Conservation (phyloP, 371 early-diverging fungal genomes). For the Rhizopus arrhizus region DNA sequence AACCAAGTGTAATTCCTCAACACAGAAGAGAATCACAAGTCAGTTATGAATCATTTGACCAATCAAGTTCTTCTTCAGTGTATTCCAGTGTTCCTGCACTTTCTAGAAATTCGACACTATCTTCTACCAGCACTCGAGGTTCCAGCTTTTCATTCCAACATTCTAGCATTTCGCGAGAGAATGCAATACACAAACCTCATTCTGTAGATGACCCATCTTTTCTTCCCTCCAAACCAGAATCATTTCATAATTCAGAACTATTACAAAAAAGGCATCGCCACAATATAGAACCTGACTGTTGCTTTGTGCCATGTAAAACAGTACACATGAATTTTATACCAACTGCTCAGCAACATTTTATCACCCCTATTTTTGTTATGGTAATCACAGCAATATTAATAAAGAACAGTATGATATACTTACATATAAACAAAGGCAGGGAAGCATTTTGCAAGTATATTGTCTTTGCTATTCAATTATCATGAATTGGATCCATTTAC, state of each 20-base stretch:
- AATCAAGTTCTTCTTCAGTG: background rate
- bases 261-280: background rate
- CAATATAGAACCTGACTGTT: slow-evolving; percentile 15
- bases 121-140: background rate
- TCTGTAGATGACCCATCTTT: background rate
- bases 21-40: no score
- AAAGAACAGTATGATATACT: background rate
- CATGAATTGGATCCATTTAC: slow-evolving; percentile 1
- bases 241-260: background rate
- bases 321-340: slow-evolving; percentile 7
- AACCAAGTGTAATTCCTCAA: no score
- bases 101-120: background rate
- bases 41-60: background rate
- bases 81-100: background rate
- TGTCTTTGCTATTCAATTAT: slow-evolving; percentile 23
- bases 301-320: slow-evolving; percentile 14
- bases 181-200: background rate
- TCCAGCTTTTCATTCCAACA: background rate
- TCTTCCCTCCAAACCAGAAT: background rate
- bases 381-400: slow-evolving; percentile 4
- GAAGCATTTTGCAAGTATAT: slow-evolving; percentile 18
- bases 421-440: slow-evolving; percentile 15
- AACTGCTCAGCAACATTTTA: slow-evolving; percentile 19
- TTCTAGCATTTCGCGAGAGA: background rate
- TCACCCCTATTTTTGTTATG: slow-evolving; percentile 22